These are phyloP conservation scores for Osmozyma mogii DNA, from an alignment of 805 yeast species.

Conservation along the genomic window DNA sequence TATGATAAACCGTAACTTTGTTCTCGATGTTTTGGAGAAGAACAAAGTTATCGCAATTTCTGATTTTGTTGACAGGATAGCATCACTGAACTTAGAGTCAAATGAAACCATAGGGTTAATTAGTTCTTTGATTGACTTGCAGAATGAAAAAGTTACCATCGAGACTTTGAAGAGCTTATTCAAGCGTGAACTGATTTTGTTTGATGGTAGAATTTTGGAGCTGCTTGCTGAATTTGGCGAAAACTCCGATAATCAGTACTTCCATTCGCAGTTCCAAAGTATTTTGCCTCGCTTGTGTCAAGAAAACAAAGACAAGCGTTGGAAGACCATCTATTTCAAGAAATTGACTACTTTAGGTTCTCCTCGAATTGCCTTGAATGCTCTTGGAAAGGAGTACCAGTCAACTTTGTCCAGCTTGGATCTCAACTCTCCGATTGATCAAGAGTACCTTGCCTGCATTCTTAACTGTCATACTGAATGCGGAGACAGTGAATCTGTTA, in stretches of 20 bases:
- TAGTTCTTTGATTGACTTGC: constrained; percentile 12
- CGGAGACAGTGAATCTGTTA: constrained; percentile 10
- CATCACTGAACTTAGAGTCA: constrained; percentile 11
- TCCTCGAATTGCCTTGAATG: no score
- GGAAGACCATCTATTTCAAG: constrained; percentile 15
- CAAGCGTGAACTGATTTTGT: constrained; percentile 1
- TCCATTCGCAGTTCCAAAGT: constrained; percentile 8
- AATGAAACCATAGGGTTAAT: constrained; percentile 6
- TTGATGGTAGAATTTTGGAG: constrained; percentile 5
- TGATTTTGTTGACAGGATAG: constrained; percentile 18
- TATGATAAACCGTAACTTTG: constrained; percentile 22
- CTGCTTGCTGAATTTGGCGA: constrained; percentile 3
- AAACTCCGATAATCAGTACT: constrained; percentile 15
- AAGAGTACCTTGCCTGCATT: constrained; percentile 3
- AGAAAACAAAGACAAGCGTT: constrained; percentile 7
- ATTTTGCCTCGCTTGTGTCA: constrained; percentile 2
- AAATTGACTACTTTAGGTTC: no score
- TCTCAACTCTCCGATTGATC: constrained; percentile 1
- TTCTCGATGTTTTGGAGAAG: constrained; percentile 13
- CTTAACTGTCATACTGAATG: constrained; percentile 10
- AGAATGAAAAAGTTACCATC: constrained; percentile 20
- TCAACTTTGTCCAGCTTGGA: constrained; percentile 4
- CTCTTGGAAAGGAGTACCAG: constrained; percentile 2
- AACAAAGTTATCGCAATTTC: constrained; percentile 10
- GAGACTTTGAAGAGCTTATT: constrained; percentile 13